Base-by-base conservation (phyloP, 495 filamentous ascomycete species). In the Oidiodendron maius region DNA sequence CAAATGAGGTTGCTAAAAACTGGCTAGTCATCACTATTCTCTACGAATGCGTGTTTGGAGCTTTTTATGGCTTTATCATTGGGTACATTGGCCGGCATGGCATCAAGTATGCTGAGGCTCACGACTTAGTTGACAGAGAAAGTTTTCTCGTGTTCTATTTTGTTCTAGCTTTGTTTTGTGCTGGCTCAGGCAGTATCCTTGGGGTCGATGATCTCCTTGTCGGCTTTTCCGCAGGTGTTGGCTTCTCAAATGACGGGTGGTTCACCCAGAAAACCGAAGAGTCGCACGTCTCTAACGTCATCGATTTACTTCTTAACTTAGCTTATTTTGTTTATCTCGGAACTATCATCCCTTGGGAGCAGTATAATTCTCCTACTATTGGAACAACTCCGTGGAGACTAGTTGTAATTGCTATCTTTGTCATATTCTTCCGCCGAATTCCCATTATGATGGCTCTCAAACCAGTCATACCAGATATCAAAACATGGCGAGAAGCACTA, bases 91-190 rank as follows among this genome's bases (percentile, higher is more conserved):
- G 86, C 9, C 82, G 94, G 10, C 93, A 94, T 58, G 82, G 87
- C 23, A 96, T 97, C 72, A 91, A 89, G 53, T 84, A 71, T 53
- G 90, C 94, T 20, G 91, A 99, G 64, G 77, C 82, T 55, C 82
- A 79, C 55, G 83, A 89, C 30, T 60, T 95, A 55, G 95, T 99
- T 54, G 94, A 97, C 61, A 80, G 94, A 54, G 94, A 97, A 68
- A 95, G 89, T 66, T 97, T 97, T 58, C 76, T 99, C 37, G 93
- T 96, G 40, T 99, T 99, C 69, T 99, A 99, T 71, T 99, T 99
- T 56, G 88, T 93, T 22, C 71, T 99, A 42, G 94, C 94, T 2
- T 79, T 99, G 16, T 99, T 96, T 69, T 96, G 89, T 61, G 94
- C 94, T 49, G 94, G 94, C 20, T 89, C 91, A 2, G 94, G 94